Percentiles rank a stretch among this genome's conserved stretches.
Conservation (phyloP, 2,329 filamentous ascomycete species). For the Allantophomopsis cytisporea region DNA sequence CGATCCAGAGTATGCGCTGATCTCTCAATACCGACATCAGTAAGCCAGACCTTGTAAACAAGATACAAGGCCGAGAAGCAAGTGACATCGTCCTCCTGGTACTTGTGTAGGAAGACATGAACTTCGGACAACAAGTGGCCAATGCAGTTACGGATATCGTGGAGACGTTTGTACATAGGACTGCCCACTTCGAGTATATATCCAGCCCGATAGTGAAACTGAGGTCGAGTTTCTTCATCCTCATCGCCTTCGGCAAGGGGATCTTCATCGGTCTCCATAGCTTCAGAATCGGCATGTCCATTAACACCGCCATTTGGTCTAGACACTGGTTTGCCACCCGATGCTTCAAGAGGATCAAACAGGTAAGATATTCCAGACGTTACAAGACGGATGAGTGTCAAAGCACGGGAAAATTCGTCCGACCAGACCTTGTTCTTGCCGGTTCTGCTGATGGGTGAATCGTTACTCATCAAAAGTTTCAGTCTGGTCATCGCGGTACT, state of each 20-base stretch:
- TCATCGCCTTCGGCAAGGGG: constrained; percentile 50
- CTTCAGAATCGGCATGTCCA: constrained; percentile 27
- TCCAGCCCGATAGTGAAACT: constrained; percentile 80
- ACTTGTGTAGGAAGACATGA: constrained; percentile 67
- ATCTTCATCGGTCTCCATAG: constrained; percentile 42
- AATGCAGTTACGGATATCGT: constrained; percentile 66
- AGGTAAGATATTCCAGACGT: constrained; percentile 81
- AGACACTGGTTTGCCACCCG: constrained; percentile 26
- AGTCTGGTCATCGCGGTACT: constrained; percentile 63
- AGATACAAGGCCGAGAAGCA: constrained; percentile 91
- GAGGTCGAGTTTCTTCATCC: constrained; percentile 71
- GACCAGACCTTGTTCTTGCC: constrained; percentile 99
- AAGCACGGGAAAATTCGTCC: constrained; percentile 82
- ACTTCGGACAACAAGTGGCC: constrained; percentile 72
- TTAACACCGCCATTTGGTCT: constrained; percentile 27
- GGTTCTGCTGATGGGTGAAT: constrained; percentile 73
- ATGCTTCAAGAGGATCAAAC: constrained; percentile 68
- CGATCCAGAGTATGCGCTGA: constrained; percentile 89
- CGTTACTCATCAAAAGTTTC: constrained; percentile 65
- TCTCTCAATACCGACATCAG: constrained; percentile 90
- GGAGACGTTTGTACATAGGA: constrained; percentile 60
- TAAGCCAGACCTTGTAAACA: constrained; percentile 91
- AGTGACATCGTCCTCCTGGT: constrained; percentile 89
- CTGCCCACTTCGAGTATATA: constrained; percentile 59
- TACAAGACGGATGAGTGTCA: constrained; percentile 78